Evolutionary conservation across 2,329 filamentous ascomycete species (phyloP).

Genomic region (Neofusicoccum umdonicola): DNA sequence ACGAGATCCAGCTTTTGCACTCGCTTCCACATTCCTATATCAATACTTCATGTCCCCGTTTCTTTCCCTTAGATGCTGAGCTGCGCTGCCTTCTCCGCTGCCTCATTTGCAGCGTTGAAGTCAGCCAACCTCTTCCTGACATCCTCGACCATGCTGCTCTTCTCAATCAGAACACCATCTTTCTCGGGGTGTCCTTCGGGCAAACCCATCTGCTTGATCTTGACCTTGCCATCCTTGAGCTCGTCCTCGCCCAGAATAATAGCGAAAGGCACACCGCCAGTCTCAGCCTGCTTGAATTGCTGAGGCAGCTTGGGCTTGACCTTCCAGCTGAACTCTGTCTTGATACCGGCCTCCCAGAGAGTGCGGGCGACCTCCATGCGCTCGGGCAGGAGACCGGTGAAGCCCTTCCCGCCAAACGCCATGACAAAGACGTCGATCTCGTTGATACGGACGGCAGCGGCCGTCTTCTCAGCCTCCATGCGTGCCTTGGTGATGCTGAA

Average conservation of each 20-base stretch:
- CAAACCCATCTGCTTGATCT: conserved; percentile 81
- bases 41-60: background rate
- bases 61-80: background rate
- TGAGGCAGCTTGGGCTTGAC: conserved; percentile 82
- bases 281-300: conserved; percentile 90
- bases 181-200: conserved; percentile 84
- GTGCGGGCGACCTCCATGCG: conserved; percentile 75
- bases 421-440: conserved; percentile 92
- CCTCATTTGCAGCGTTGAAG: conserved; percentile 30
- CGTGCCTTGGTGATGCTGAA: conserved; percentile 86
- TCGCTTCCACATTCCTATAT: background rate
- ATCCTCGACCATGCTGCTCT: conserved; percentile 62
- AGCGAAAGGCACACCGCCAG: conserved; percentile 74
- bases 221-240: conserved; percentile 76
- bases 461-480: conserved; percentile 60
- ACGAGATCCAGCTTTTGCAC: background rate
- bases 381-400: conserved; percentile 75
- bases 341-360: conserved; percentile 86
- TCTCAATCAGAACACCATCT: conserved; percentile 73
- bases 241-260: conserved; percentile 92
- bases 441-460: conserved; percentile 59
- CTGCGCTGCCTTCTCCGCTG: conserved; percentile 19
- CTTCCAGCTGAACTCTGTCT: conserved; percentile 88
- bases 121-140: conserved; percentile 53
- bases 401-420: conserved; percentile 87